Evolutionary conservation across 768 basidiomycete species (phyloP), one percentile per base, ranked within the genome.

Genomic region (Lyophyllum atratum): DNA sequence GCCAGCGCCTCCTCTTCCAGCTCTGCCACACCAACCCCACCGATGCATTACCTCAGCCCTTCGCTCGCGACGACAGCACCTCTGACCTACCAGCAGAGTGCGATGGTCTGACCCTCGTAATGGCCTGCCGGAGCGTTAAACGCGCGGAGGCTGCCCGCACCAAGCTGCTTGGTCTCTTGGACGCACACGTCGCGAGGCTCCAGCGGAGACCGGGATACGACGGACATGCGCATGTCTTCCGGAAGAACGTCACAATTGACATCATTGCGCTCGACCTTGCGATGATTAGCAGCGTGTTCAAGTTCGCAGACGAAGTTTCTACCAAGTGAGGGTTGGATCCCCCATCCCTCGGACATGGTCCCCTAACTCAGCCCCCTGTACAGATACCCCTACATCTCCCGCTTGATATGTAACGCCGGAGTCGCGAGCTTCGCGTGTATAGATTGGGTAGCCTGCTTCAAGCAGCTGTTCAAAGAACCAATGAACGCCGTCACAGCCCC

Each of bases 321-420:
- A 62, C 71, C 61, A 83, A 70, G 92, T 92, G 59, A 22, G 82
- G 72, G 51, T 15, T 8, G 14, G 14, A 34, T 14, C 19, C 3
- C 24, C 28, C 0, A 15, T 49, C 2, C 29, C 29, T 37, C 8
- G 28, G 19, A 21, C 21, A 33, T 17, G 26, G 1, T 47, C 29
- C 2, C 28, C 7, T 29, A 15, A 4, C 25, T 29, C 6, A 47
- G 7, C 4, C 19, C n/a, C 9, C 15, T 47, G 37, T 46, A 3
- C 54, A 94, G 92, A 58, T 89, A 92, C 61, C 81, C 87, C 1
- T 92, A 94, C 63, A 74, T 95, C 25, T 90, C 93, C 0, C 92
- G 91, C 64, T 70, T 93, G 37, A 82, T 93, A 31, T 86, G 81
- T 68, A 95, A 94, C 59, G 93, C 93, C 12, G 93, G 93, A 4